Percentiles rank a stretch among this genome's conserved stretches.
These are phyloP conservation scores for Pilobolus umbonatus DNA, from an alignment of 192 early-diverging fungal genomes.

Conservation along the genomic window DNA sequence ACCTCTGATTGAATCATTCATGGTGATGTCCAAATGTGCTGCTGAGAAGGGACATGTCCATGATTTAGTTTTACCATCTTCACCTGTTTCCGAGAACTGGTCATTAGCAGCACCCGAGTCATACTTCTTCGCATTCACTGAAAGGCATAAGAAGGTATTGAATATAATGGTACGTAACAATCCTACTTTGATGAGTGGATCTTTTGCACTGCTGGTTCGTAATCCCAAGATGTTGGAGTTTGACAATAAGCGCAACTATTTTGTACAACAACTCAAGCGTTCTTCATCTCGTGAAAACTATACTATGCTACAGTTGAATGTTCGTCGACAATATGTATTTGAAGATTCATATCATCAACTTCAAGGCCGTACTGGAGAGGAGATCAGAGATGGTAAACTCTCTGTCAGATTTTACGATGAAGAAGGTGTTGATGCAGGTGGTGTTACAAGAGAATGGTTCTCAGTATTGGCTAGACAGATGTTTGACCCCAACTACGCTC, in stretches of 20 bases:
- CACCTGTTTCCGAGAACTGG: not conserved
- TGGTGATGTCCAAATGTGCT: slow-evolving; percentile 96
- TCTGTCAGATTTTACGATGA: slow-evolving; percentile 92
- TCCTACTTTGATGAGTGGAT: slow-evolving; percentile 91
- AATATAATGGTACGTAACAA: slow-evolving; percentile 98
- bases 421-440: slow-evolving; percentile 97
- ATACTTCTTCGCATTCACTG: slow-evolving; percentile 87
- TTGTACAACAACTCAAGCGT: slow-evolving; percentile 89
- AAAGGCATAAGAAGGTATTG: slow-evolving; percentile 91
- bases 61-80: not conserved
- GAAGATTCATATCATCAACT: slow-evolving; percentile 95
- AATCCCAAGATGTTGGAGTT: slow-evolving; percentile 98
- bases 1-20: slow-evolving; percentile 94
- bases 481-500: slow-evolving; percentile 98
- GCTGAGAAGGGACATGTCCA: slow-evolving; percentile 29
- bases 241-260: slow-evolving; percentile 99
- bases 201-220: slow-evolving; percentile 93
- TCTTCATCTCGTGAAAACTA: slow-evolving; percentile 54
- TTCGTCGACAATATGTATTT: slow-evolving; percentile 91
- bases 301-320: slow-evolving; percentile 78
- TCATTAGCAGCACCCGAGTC: slow-evolving; percentile 33
- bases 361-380: slow-evolving; percentile 83
- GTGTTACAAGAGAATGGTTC: slow-evolving; percentile 98
- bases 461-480: slow-evolving; percentile 93
- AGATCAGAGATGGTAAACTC: slow-evolving; percentile 91